Evolutionary conservation across 495 filamentous ascomycete genomes (phyloP).

Genomic region (Chlorociboria aeruginascens): DNA sequence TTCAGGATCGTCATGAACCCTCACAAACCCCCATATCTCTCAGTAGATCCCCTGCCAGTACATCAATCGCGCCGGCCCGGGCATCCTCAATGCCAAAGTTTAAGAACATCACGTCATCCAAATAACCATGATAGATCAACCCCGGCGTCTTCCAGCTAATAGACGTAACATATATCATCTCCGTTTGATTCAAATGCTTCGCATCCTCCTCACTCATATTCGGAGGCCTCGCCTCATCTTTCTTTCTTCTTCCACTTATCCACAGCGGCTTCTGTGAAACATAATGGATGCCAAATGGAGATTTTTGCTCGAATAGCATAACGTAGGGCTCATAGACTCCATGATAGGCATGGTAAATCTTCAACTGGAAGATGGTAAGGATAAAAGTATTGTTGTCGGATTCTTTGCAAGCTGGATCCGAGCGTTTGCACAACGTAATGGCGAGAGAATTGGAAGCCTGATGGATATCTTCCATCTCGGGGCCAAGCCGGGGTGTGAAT

Average conservation of each 20-base stretch:
- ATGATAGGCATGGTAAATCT: constrained; percentile 32
- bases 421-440: constrained; percentile 36
- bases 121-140: constrained; percentile 34
- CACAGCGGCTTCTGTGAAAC: constrained; percentile 38
- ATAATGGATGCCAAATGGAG: constrained; percentile 36
- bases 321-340: constrained; percentile 42
- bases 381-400: constrained; percentile 35
- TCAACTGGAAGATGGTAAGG: constrained; percentile 39
- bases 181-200: neutral
- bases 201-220: neutral
- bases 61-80: constrained; percentile 30
- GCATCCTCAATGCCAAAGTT: constrained; percentile 39
- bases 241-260: constrained; percentile 30
- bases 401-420: constrained; percentile 29
- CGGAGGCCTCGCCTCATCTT: neutral
- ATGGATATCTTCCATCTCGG: constrained; percentile 31
- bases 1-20: neutral
- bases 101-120: constrained; percentile 37
- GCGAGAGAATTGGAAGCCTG: constrained; percentile 44
- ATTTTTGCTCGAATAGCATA: constrained; percentile 30
- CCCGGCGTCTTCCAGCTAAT: constrained; percentile 35
- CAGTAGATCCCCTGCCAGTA: constrained; percentile 34
- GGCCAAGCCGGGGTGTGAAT: constrained; percentile 25
- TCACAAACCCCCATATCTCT: constrained; percentile 21
- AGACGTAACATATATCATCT: constrained; percentile 39